Evolutionary conservation across 345 rosid genomes (phyloP), one percentile per base, ranked within the genome.

Genomic region (Clarkia xantiana): DNA sequence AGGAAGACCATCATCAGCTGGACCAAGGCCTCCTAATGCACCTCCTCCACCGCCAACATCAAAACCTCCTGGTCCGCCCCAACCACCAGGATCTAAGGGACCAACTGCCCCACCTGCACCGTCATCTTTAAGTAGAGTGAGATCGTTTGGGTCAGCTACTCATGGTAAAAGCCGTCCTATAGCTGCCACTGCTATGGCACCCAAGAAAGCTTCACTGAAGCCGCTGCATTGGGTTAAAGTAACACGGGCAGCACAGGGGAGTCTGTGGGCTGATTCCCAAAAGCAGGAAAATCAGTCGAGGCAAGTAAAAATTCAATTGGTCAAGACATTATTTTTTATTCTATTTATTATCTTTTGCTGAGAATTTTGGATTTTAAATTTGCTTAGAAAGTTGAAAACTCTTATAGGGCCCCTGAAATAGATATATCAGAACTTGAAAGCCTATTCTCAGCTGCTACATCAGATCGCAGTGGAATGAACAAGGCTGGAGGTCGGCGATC

Each of bases 151-250:
- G 23, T 67, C 71, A 48, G 17, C 47, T 15, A 54, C 56, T 49
- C 73, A 59, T 41, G 87, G 71, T 62, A 81, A 76, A 73, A 85
- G 79, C 40, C 79, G 96, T 55, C 69, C 62, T 48, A 47, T 68
- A 41, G 62, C 47, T 58, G 82, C 67, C 47, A 53, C 73, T 62
- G 46, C 58, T 67, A 71, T 16, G 63, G 74, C 68, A 36, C 82
- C 93, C 39, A 90, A 76, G 76, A 86, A 58, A 68, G 18, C 81
- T 53, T 68, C 78, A 15, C 60, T 90, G 56, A 90, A 85, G 70
- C 96, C 97, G 53, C 70, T 86, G 48, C 96, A 90, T 70, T 90
- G 97, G 97, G 86, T 79, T 25, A 90, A 90, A 81, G 96, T 90
- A 53, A 83, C 93, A 51, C 80, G 96, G 57, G 74, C 96, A 60